These are phyloP conservation scores for Onygena corvina DNA, from an alignment of 2,329 filamentous ascomycete genomes.

Conservation along the genomic window DNA sequence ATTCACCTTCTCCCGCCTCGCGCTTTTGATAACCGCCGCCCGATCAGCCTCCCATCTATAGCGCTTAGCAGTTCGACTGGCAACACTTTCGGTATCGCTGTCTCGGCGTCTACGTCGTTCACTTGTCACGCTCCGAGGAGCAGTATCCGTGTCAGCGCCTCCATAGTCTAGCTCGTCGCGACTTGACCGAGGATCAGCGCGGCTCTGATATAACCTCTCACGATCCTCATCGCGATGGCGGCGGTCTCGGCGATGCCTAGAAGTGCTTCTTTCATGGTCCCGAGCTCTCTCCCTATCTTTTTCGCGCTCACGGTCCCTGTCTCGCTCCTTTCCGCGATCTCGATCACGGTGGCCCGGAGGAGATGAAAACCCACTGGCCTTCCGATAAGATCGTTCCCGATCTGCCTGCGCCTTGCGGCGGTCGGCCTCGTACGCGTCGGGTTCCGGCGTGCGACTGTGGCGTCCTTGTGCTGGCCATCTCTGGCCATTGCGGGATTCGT, in stretches of 20 bases:
- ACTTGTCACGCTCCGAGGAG: constrained; percentile 39
- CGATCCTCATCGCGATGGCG: constrained; percentile 81
- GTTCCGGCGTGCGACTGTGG: constrained; percentile 77
- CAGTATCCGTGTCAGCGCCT: constrained; percentile 46
- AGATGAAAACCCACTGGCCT: constrained; percentile 52
- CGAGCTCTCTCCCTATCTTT: constrained; percentile 31
- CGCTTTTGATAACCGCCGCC: not conserved
- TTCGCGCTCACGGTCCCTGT: constrained; percentile 22
- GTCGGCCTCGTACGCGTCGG: constrained; percentile 89
- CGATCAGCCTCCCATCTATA: constrained; percentile 30
- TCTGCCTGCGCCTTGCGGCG: constrained; percentile 86
- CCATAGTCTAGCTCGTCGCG: constrained; percentile 88
- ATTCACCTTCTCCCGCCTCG: constrained; percentile 35
- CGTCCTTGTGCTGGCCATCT: constrained; percentile 37
- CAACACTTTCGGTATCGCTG: constrained; percentile 55
- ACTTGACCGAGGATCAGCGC: constrained; percentile 66
- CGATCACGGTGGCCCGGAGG: constrained; percentile 26
- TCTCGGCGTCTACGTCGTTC: constrained; percentile 67
- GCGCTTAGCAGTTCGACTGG: constrained; percentile 51
- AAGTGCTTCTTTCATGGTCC: constrained; percentile 32
- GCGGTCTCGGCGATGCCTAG: constrained; percentile 58
- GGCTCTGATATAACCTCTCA: constrained; percentile 69
- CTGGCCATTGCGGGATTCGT: constrained; percentile 29
- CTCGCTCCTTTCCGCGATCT: constrained; percentile 17
- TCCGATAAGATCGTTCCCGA: constrained; percentile 85